Evolutionary conservation across 116 monocot genomes (phyloP).

Genomic region (Dioscorea cayenensis): DNA sequence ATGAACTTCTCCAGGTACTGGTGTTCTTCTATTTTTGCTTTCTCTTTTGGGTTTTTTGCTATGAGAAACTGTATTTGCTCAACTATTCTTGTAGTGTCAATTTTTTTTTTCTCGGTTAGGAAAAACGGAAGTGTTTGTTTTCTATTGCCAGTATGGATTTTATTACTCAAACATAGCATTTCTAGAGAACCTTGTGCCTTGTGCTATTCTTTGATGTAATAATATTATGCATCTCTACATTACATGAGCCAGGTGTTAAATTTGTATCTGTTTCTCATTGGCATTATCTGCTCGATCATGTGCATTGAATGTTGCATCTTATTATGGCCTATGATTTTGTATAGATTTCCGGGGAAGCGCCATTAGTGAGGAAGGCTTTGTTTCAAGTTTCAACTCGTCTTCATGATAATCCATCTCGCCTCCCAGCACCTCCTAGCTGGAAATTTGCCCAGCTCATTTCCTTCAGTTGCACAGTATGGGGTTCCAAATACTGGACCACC

Average conservation of each 20-base stretch:
- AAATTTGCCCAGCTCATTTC: slow-evolving; percentile 21
- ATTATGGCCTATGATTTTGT: not conserved
- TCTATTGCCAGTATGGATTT: too few species aligned
- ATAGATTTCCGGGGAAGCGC: slow-evolving; percentile 76
- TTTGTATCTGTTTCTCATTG: not conserved
- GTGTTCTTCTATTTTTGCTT: not conserved
- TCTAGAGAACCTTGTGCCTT: too few species aligned
- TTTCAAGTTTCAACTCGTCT: slow-evolving; percentile 67
- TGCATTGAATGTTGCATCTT: not conserved
- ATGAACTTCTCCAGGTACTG: slow-evolving; percentile 92
- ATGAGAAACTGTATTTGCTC: not conserved
- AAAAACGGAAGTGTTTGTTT: not conserved
- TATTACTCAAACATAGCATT: too few species aligned
- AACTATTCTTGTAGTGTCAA: too few species aligned
- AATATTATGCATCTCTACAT: too few species aligned
- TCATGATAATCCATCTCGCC: slow-evolving; percentile 89
- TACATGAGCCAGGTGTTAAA: not conserved
- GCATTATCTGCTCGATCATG: not conserved
- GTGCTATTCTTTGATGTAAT: too few species aligned
- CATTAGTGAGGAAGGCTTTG: slow-evolving; percentile 80
- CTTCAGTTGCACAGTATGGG: slow-evolving; percentile 38
- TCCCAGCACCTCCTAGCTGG: slow-evolving; percentile 73
- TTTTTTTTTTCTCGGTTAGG: not conserved
- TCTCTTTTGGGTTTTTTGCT: not conserved
- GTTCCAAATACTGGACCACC: slow-evolving; percentile 41